Evolutionary conservation across 352 stramenopile genomes (phyloP).

Genomic region (Globisporangium paroecandrum): DNA sequence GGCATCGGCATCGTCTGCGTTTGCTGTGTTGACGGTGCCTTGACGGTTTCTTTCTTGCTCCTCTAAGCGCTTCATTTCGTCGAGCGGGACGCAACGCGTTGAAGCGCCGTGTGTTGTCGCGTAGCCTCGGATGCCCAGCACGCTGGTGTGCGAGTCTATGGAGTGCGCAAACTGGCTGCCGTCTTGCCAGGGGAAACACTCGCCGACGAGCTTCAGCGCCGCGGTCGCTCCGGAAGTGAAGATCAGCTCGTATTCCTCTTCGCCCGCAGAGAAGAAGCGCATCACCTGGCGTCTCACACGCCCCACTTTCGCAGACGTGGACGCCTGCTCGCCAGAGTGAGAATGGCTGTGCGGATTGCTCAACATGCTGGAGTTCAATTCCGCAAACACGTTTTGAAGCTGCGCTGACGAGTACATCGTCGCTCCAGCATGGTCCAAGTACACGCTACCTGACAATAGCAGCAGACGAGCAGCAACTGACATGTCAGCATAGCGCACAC

Average conservation of each 20-base stretch:
- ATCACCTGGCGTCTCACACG: conserved; percentile 47
- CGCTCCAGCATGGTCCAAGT: conserved; percentile 83
- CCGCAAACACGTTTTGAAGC: conserved; percentile 41
- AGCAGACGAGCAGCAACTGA: background rate
- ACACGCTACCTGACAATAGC: conserved; percentile 33
- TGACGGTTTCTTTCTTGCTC: conserved; percentile 14
- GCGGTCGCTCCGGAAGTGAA: conserved; percentile 85
- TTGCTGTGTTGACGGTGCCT: background rate
- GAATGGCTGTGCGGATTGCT: conserved; percentile 64
- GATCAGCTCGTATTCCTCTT: conserved; percentile 75
- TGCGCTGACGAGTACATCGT: conserved; percentile 75
- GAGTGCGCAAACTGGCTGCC: conserved; percentile 55
- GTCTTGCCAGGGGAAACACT: conserved; percentile 70
- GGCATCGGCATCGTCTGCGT: background rate
- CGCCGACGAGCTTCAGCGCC: conserved; percentile 76
- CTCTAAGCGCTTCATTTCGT: conserved; percentile 38
- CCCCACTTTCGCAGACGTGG: conserved; percentile 46
- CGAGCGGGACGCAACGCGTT: conserved; percentile 31
- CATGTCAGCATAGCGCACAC: background rate
- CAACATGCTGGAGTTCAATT: conserved; percentile 51
- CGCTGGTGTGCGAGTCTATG: conserved; percentile 71
- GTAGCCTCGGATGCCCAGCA: conserved; percentile 59
- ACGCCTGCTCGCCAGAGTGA: conserved; percentile 19
- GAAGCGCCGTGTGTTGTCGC: conserved; percentile 27
- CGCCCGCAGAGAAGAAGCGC: conserved; percentile 57